Conservation (phyloP, 164 flowering plant genomes). For the Liquidambar formosana region DNA sequence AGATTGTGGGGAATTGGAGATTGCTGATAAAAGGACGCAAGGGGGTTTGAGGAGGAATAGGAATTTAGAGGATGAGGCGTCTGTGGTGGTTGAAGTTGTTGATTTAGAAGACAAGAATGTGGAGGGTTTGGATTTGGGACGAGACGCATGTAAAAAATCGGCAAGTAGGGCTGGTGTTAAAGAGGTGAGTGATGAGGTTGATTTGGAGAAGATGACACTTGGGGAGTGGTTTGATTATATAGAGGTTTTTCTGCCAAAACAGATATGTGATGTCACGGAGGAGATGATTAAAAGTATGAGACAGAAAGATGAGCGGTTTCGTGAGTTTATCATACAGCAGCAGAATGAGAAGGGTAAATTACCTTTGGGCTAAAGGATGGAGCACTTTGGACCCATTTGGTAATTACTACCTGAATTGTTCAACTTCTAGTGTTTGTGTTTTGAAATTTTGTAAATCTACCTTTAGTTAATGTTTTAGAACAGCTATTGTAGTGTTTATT, state of each 20-base stretch:
- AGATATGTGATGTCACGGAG: conserved; percentile 53
- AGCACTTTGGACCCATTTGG: background rate
- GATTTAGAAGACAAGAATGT: conserved; percentile 1
- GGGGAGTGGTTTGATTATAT: conserved; percentile 74
- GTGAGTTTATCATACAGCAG: conserved; percentile 47
- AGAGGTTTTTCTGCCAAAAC: conserved; percentile 58
- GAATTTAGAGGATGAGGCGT: conserved; percentile 10
- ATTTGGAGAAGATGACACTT: conserved; percentile 68
- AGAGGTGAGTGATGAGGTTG: conserved; percentile 14
- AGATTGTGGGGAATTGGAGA: conserved; percentile 9
- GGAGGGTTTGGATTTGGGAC: conserved; percentile 3
- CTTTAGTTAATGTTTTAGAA: too few species aligned
- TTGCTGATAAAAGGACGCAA: conserved; percentile 11
- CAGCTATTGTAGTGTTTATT: too few species aligned
- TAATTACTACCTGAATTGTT: background rate
- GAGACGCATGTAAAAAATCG: conserved; percentile 8
- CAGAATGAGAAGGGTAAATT: conserved; percentile 33
- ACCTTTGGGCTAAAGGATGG: conserved; percentile 19
- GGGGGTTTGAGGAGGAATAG: conserved; percentile 13
- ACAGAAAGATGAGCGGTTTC: conserved; percentile 34
- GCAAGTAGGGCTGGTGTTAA: conserved; percentile 12
- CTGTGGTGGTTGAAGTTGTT: background rate
- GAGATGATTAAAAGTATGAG: conserved; percentile 50
- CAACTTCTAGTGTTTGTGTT: too few species aligned
- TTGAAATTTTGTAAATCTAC: too few species aligned